phyloP scores from a whole-genome alignment of 2,329 filamentous ascomycete genomes.

The Ceratocystis lukuohia region DNA sequence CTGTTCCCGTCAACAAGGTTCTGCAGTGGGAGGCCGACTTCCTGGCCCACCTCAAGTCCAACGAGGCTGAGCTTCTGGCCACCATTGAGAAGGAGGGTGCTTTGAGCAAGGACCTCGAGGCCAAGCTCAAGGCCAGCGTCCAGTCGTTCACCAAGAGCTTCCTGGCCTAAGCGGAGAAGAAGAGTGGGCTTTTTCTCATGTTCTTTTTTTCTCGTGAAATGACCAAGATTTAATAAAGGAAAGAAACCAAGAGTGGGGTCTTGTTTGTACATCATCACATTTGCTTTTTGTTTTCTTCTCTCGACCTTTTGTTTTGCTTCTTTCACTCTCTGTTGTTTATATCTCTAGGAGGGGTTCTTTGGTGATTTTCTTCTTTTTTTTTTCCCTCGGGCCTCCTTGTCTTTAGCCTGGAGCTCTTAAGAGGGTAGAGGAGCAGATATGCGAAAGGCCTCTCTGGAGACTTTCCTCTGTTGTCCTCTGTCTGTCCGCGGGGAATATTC shows the following conservation, averaged over 20 bases:
- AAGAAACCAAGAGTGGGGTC: conserved; percentile 27
- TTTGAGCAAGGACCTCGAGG: conserved; percentile 87
- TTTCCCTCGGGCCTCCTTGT: conserved; percentile 36
- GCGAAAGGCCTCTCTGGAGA: conserved; percentile 23
- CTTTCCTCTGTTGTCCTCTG: conserved; percentile 21
- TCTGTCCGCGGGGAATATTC: conserved; percentile 7
- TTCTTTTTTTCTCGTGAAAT: conserved; percentile 8
- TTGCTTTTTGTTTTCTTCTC: conserved; percentile 26
- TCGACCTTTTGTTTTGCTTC: conserved; percentile 32
- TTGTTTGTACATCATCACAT: conserved; percentile 35
- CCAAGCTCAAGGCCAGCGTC: conserved; percentile 65
- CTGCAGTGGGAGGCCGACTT: conserved; percentile 90
- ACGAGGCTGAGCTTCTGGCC: conserved; percentile 69
- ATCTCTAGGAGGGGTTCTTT: too few relatives aligned
- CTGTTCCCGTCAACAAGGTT: conserved; percentile 79
- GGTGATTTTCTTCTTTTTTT: conserved; percentile 15
- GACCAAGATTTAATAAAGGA: conserved; percentile 22
- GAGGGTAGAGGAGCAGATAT: conserved; percentile 20
- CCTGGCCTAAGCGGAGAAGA: conserved; percentile 36
- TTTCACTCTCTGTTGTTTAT: conserved; percentile 27
- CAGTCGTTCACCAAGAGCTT: conserved; percentile 88
- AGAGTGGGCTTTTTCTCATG: neutral
- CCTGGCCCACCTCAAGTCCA: conserved; percentile 80
- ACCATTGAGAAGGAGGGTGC: conserved; percentile 92
- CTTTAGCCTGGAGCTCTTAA: conserved; percentile 45